These are phyloP conservation scores for Zizania palustris DNA, from an alignment of 202 grass and related monocot genomes.

Conservation along the genomic window DNA sequence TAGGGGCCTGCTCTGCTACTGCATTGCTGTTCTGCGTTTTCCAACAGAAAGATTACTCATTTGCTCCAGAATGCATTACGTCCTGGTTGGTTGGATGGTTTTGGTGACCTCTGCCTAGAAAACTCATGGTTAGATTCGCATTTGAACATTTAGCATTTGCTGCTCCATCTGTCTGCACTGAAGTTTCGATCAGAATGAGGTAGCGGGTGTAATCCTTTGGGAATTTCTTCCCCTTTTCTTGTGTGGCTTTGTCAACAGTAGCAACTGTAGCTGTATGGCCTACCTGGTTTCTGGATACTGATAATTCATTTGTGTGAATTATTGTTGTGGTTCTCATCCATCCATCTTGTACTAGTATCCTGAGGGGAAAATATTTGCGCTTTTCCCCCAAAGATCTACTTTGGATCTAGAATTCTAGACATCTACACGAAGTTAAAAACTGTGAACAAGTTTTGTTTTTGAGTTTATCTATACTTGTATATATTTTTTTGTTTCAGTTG, in stretches of 20 bases:
- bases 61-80: constrained; percentile 5
- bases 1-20: not conserved
- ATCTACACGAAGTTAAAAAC: constrained; percentile 9
- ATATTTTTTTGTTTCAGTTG: constrained; percentile 4
- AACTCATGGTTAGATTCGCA: not conserved
- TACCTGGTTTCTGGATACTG: constrained; percentile 29
- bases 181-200: constrained; percentile 14
- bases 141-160: not conserved
- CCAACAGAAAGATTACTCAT: not conserved
- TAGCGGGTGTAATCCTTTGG: constrained; percentile 19
- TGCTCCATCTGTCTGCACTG: not conserved
- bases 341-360: constrained; percentile 30
- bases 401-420: constrained; percentile 17
- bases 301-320: constrained; percentile 30
- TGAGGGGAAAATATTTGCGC: not conserved
- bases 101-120: not conserved
- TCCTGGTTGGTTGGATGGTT: not conserved
- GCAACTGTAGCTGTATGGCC: constrained; percentile 14
- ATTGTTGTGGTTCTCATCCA: constrained; percentile 35
- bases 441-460: not conserved
- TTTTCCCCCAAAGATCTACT: not conserved
- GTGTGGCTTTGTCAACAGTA: not conserved
- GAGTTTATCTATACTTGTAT: not conserved
- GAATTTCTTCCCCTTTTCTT: constrained; percentile 4
- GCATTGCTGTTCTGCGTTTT: constrained; percentile 14